These are phyloP conservation scores for Chaetomiaceae sp. DNA, from an alignment of 2,329 filamentous ascomycete species.

Conservation along the genomic window DNA sequence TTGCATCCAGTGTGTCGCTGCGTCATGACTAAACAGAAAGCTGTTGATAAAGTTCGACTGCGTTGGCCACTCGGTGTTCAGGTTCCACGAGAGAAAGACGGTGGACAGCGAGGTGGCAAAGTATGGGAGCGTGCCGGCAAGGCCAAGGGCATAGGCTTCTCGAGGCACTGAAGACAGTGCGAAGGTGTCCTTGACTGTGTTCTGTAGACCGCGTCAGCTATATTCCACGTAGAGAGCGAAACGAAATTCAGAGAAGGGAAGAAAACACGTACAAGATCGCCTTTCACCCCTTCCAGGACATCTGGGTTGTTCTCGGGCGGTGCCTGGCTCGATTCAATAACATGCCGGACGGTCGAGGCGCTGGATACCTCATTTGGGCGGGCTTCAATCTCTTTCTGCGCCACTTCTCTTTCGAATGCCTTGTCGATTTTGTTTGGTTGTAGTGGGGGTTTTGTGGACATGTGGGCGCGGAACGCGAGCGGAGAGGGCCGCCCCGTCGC, in stretches of 20 bases:
- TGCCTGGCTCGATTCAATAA: constrained; percentile 39
- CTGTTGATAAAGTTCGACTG: constrained; percentile 62
- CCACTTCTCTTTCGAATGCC: constrained; percentile 52
- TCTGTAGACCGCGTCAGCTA: constrained; percentile 37
- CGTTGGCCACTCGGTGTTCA: constrained; percentile 61
- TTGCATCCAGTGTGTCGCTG: constrained; percentile 66
- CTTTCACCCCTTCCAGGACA: constrained; percentile 36
- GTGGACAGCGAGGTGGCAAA: constrained; percentile 79
- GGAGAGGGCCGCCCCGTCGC: background rate
- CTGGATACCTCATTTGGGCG: constrained; percentile 58
- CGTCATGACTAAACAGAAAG: constrained; percentile 63
- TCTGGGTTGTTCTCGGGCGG: constrained; percentile 20
- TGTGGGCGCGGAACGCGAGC: constrained; percentile 12
- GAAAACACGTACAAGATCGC: constrained; percentile 51
- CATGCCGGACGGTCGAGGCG: constrained; percentile 51
- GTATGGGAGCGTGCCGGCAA: constrained; percentile 81
- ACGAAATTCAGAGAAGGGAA: no score
- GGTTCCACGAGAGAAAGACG: constrained; percentile 75
- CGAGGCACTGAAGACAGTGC: constrained; percentile 60
- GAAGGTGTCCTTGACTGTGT: constrained; percentile 66
- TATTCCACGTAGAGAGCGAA: background rate
- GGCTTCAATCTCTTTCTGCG: constrained; percentile 52
- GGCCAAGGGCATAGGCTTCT: constrained; percentile 63
- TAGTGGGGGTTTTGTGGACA: constrained; percentile 28
- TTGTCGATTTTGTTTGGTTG: constrained; percentile 44